Evolutionary conservation across 2,329 filamentous ascomycete genomes (phyloP).

Genomic region (Fusarium brachygibbosum): DNA sequence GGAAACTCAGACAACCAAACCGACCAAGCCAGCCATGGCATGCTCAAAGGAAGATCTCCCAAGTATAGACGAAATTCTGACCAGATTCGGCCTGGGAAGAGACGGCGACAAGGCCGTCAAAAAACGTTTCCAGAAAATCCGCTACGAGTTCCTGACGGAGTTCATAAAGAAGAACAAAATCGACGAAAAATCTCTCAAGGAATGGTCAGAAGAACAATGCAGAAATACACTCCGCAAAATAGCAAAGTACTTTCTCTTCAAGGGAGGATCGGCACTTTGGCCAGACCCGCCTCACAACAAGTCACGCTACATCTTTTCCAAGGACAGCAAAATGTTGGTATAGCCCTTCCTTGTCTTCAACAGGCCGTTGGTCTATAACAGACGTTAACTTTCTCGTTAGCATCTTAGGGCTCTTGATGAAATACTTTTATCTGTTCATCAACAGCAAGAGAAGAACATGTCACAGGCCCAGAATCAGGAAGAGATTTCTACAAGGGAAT

Average conservation of each 20-base stretch:
- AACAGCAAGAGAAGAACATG: background rate
- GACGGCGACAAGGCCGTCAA: background rate
- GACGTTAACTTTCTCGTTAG: background rate
- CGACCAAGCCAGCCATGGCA: background rate
- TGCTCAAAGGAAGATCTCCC: background rate
- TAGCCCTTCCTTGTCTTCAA: background rate
- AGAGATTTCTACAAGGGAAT: background rate
- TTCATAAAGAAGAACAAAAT: background rate
- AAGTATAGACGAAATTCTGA: background rate
- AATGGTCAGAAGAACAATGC: constrained; percentile 4
- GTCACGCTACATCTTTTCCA: constrained; percentile 2
- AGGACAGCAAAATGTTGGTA: background rate
- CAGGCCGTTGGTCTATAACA: background rate
- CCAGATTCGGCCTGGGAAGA: constrained; percentile 4
- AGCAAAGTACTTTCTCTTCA: constrained; percentile 6
- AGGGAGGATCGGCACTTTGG: constrained; percentile 16
- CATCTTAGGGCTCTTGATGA: background rate
- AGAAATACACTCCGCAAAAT: constrained; percentile 4
- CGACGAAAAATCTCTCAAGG: background rate
- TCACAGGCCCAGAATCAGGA: background rate
- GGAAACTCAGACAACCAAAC: no score
- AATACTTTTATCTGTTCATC: background rate
- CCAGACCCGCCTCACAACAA: constrained; percentile 10
- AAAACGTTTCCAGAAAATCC: background rate
- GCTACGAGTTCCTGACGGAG: background rate